A percentile compares a stretch with the other conserved stretches of the same genome.
phyloP scores from a whole-genome alignment of 257 asterid species.

The Petunia axillaris region DNA sequence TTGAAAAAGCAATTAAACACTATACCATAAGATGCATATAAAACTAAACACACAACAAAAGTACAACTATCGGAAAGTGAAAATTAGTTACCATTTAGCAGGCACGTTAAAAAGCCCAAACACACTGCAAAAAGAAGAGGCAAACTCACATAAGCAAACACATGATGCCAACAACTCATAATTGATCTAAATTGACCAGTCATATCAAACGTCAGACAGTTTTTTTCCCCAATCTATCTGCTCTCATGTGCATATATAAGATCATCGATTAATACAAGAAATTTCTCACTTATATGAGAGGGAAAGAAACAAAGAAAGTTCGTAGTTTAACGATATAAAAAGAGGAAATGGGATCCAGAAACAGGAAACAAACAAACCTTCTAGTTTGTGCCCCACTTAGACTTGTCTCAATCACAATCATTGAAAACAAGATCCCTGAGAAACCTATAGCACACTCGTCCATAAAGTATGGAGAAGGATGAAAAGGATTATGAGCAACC shows the following conservation, averaged over 20 bases:
- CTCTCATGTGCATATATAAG: background rate
- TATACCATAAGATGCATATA: background rate
- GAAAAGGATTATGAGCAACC: slow-evolving; percentile 69
- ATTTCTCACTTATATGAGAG: background rate
- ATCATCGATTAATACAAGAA: background rate
- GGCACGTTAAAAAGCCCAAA: slow-evolving; percentile 97
- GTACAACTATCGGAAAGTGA: background rate
- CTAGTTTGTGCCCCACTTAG: slow-evolving; percentile 90
- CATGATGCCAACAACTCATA: slow-evolving; percentile 16
- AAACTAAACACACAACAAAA: slow-evolving; percentile 14
- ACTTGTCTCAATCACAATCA: slow-evolving; percentile 96
- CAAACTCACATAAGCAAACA: slow-evolving; percentile 33
- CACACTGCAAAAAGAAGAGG: slow-evolving; percentile 60
- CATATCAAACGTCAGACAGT: background rate
- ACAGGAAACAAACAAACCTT: slow-evolving; percentile 51
- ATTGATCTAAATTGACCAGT: slow-evolving; percentile 24
- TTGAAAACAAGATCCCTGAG: slow-evolving; percentile 89
- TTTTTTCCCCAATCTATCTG: background rate
- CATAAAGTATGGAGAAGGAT: slow-evolving; percentile 51
- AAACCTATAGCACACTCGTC: slow-evolving; percentile 92
- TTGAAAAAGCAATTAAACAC: slow-evolving; percentile 25
- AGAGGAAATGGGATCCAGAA: background rate
- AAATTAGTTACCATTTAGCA: slow-evolving; percentile 68
- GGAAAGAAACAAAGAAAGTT: background rate
- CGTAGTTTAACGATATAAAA: background rate